Conservation (phyloP, 1,284 basidiomycete genomes). For the Tremellales sp. region DNA sequence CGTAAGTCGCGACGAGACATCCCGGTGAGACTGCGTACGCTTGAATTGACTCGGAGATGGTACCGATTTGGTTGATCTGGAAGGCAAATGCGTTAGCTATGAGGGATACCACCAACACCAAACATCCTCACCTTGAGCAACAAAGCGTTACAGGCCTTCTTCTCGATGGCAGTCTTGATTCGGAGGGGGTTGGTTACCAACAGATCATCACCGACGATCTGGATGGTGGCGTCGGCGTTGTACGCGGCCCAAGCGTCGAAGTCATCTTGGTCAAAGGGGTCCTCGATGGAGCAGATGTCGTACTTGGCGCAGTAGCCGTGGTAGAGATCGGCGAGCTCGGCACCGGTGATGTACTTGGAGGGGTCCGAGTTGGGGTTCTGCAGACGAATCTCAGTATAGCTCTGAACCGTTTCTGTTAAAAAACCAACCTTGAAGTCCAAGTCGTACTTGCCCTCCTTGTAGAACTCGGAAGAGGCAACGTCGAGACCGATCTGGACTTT, state of each 20-base stretch:
- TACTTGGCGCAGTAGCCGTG: constrained; percentile 81
- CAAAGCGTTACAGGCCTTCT: constrained; percentile 99
- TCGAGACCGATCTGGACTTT: constrained; percentile 99
- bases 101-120: background rate
- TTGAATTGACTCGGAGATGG: constrained; percentile 90
- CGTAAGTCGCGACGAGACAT: background rate
- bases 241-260: constrained; percentile 98
- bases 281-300: constrained; percentile 96
- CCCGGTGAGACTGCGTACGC: constrained; percentile 30
- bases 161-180: constrained; percentile 98
- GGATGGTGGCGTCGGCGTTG: constrained; percentile 56
- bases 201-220: constrained; percentile 97
- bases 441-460: constrained; percentile 99
- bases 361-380: constrained; percentile 99
- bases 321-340: constrained; percentile 92
- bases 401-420: constrained; percentile 5
- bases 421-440: constrained; percentile 69
- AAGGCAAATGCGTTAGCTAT: background rate
- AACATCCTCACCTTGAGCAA: constrained; percentile 73
- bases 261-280: constrained; percentile 99
- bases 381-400: constrained; percentile 22
- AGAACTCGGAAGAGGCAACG: constrained; percentile 99
- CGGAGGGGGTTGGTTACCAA: constrained; percentile 97
- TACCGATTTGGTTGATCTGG: constrained; percentile 94
- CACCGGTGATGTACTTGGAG: constrained; percentile 90